Evolutionary conservation across 257 asterid species (phyloP), one percentile per base, ranked within the genome.

Genomic region (Salvia rosmarinus): DNA sequence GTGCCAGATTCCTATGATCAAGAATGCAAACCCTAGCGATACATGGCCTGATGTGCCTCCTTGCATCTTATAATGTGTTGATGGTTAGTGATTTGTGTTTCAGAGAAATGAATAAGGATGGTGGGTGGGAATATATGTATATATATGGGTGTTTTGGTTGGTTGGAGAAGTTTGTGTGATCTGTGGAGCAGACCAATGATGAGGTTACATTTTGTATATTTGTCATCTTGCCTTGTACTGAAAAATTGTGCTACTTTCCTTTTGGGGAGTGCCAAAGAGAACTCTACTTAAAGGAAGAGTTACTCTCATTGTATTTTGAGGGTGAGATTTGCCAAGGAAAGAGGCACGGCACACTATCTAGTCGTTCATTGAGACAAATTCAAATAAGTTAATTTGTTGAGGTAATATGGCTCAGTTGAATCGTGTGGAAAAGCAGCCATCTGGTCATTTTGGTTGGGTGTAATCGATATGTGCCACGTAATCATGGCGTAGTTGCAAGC

Each of bases 21-120:
- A 75, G 86, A 84, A 91, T 5, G 87, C 92, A 39, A 85, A 75
- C 10, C 97, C 97, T 34, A 92, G 82, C 52, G 86, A 79, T 1
- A 87, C 89, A 78, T 91, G 96, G 32, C 97, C 97, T 23, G 78
- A 74, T 35, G 84, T 64, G 64, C 86, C 85, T 20, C 97, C 97
- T 85, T 42, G 32, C 68, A 83, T 85, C 14, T 52, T 74, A 16
- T n/a, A n/a, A n/a, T 40, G 35, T 69, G 6, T 55, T 13, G 2
- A 19, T n/a, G 16, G 6, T 21, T 25, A 51, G 23, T 28, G 1
- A 42, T 47, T 9, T 4, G 23, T 54, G 21, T 64, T 64, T n/a
- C 28, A 8, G 10, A 20, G 7, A 72, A 28, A 46, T 14, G 14
- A 9, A 21, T 5, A 35, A 61, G 42, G 12, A 49, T 9, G 23